Base-by-base conservation (phyloP, 1,284 basidiomycete genomes). In the Thecaphora thlaspeos region DNA sequence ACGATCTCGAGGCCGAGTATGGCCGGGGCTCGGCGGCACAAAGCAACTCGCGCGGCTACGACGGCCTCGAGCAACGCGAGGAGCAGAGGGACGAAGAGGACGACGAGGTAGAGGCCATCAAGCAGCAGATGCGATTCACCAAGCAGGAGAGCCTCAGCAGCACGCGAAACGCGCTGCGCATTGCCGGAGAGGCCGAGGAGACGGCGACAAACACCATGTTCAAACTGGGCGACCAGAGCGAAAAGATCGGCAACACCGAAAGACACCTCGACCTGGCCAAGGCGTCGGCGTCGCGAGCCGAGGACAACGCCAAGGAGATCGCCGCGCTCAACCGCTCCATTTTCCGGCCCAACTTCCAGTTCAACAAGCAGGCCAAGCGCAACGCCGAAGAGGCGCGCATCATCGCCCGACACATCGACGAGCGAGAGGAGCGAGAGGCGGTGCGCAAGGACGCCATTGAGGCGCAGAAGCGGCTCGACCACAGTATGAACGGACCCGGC, bases 101-200 rank as follows among this genome's bases (percentile, higher is more conserved):
- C 23, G 93, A 97, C 69, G 94, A 97, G 75, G 83, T 95, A 5
- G 94, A 98, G 80, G 91, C 88, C 15, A 94, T 98, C 81, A 97
- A 96, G 81, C 86, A 90, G 76, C 87, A 93, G 80, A 91, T 91
- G 68, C 84, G 88, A 49, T 90, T 85, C 74, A 81, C 90, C 64
- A 98, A 99, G 81, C 91, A 96, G 79, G 94, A 98, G 72, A 88
- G 86, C 76, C 87, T 95, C 43, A 87, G 87, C 54, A 89, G 88
- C 22, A 91, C 92, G 0, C 83, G 93, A 68, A 97, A 98, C 79
- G 93, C 94, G 3, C 83, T 99, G 44, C 84, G 91, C 45, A 83
- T 97, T 76, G 94, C 93, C 21, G 83, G 89, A 15, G 91, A 98
- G 79, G 91, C 94, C 1, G 94, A 97, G 79, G 95, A 99, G 79